Base-by-base conservation (phyloP, 1,284 basidiomycete genomes). In the Apiotrichum domesticum region DNA sequence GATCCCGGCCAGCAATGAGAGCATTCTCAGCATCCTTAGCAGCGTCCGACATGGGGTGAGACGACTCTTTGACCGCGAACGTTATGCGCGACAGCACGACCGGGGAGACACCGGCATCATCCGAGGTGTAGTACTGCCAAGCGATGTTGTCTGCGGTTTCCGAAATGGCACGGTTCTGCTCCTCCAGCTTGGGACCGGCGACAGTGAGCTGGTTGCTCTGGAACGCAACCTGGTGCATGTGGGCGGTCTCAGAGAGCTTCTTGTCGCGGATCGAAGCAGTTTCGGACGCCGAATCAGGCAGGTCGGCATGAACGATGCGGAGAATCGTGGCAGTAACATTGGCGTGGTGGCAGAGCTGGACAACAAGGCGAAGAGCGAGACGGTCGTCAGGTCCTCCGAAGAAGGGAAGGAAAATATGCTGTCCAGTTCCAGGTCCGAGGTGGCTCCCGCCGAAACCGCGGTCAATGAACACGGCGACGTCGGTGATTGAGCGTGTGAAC, bases 331-430 rank as follows among this genome's bases (percentile, higher is more conserved):
- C 90, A 7, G 77, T 81, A 3, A 89, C 81, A 65, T 87, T 85
- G 43, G 78, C 71, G 49, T 74, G 65, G 15, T 69, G 66, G 66
- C 88, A 90, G 13, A 94, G 80, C 74, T 93, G 90, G 10, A 88
- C 82, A 8, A 89, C 81, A 66, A 94, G 84, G 41, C 82, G 77
- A 32, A 96, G 78, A 0, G 90, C 89, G 8, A 90, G 81, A 2
- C 93, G 84, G 69, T 96, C 93, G 73, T 97, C 93, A 0, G 90
- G 86, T 0, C 93, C 93, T 51, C 92, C 93, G 71, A 92, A 87
- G 82, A 95, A 96, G 0, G 89, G 87, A 41, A 95, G 73, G 77
- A 93, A 86, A 52, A 93, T 74, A 64, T 89, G 88, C 63, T 85
- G 83, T 37, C 74, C 68, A 46, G 67, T 60, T 2, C 72, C 73